Percentiles rank a stretch among this genome's conserved stretches.
Conservation (phyloP, 441 rosid genomes). For the Eruca vesicaria region DNA sequence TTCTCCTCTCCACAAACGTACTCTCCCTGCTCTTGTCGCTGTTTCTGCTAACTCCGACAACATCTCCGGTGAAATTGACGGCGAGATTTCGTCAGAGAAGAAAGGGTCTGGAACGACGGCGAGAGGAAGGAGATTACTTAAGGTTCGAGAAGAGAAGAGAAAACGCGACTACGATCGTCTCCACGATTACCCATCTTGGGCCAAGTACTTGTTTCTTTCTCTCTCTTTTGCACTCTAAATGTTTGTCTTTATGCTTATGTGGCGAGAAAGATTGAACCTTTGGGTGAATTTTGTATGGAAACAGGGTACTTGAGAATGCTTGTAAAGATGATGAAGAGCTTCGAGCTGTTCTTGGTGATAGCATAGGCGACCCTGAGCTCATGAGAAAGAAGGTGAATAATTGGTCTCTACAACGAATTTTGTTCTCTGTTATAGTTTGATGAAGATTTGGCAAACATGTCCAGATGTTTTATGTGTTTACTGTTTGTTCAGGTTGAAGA, state of each 20-base stretch:
- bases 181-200: conserved; percentile 87
- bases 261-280: conserved; percentile 1
- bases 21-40: neutral
- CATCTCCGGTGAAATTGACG: neutral
- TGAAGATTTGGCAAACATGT: no score
- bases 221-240: conserved; percentile 18
- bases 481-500: conserved; percentile 63
- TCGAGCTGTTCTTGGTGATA: conserved; percentile 88
- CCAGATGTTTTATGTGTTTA: neutral
- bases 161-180: conserved; percentile 74
- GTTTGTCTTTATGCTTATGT: conserved; percentile 40
- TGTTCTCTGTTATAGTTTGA: neutral
- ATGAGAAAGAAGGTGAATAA: conserved; percentile 73
- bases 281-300: neutral
- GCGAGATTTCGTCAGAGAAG: conserved; percentile 4
- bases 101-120: conserved; percentile 81
- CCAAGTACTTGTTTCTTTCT: conserved; percentile 45
- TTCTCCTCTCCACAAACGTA: conserved; percentile 13
- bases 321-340: conserved; percentile 87
- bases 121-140: conserved; percentile 77
- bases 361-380: conserved; percentile 86
- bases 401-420: neutral
- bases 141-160: conserved; percentile 83
- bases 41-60: conserved; percentile 22
- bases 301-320: conserved; percentile 78